Evolutionary conservation across 2,329 filamentous ascomycete genomes (phyloP).

Genomic region (Penicillium sumatraense): DNA sequence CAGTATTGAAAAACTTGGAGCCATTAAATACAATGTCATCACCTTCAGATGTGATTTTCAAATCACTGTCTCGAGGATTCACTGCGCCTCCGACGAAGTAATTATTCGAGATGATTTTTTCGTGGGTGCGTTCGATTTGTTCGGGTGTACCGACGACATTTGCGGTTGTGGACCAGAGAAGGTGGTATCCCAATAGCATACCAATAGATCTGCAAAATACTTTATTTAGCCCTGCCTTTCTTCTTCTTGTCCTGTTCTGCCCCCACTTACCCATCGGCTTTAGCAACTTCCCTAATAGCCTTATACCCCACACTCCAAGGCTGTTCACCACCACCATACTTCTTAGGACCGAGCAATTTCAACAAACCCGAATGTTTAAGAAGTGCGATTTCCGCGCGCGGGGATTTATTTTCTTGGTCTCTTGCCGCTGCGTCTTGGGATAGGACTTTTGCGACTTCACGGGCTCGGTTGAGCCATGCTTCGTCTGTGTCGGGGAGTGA

Average conservation of each 20-base stretch:
- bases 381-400: slow-evolving; percentile 55
- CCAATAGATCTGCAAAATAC: too few relatives aligned
- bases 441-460: slow-evolving; percentile 56
- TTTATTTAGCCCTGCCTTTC: too few relatives aligned
- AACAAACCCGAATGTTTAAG: slow-evolving; percentile 57
- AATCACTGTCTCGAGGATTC: slow-evolving; percentile 67
- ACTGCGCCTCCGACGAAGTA: slow-evolving; percentile 70
- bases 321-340: slow-evolving; percentile 59
- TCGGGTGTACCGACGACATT: slow-evolving; percentile 64
- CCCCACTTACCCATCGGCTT: slow-evolving; percentile 64
- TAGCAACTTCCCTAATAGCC: slow-evolving; percentile 65
- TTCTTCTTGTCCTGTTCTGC: too few relatives aligned
- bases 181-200: slow-evolving; percentile 68
- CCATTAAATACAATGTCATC: slow-evolving; percentile 64
- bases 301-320: slow-evolving; percentile 62
- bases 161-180: slow-evolving; percentile 67
- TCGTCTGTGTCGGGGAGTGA: slow-evolving; percentile 44
- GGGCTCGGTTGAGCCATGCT: slow-evolving; percentile 55
- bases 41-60: slow-evolving; percentile 60
- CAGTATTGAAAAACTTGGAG: slow-evolving; percentile 70
- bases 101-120: slow-evolving; percentile 66
- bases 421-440: slow-evolving; percentile 53
- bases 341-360: slow-evolving; percentile 55
- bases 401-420: slow-evolving; percentile 59
- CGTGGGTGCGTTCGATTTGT: slow-evolving; percentile 62